phyloP scores from a whole-genome alignment of 306 rosid species.

The Ormosia emarginata region DNA sequence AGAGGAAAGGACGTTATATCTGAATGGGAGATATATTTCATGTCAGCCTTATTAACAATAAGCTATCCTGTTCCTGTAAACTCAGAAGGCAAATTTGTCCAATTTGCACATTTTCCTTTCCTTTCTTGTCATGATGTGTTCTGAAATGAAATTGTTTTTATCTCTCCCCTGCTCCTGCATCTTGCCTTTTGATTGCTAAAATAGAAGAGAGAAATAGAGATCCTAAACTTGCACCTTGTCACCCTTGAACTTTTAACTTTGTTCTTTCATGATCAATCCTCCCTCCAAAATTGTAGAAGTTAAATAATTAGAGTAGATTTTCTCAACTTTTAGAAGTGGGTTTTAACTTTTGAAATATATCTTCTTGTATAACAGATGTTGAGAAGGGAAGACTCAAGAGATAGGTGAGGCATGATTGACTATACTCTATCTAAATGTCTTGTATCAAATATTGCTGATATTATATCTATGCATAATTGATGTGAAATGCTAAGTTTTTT shows the following conservation, averaged over 20 bases:
- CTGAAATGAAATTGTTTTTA: neutral
- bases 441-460: neutral
- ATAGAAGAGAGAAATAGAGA: neutral
- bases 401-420: neutral
- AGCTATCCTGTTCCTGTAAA: neutral
- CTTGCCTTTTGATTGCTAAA: conserved; percentile 17
- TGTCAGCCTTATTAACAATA: neutral
- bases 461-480: neutral
- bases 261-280: neutral
- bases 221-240: neutral
- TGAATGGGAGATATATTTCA: neutral
- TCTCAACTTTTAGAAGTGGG: neutral
- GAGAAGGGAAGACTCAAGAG: neutral
- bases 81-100: neutral
- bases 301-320: neutral
- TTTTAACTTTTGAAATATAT: neutral
- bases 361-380: neutral
- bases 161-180: neutral
- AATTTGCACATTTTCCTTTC: neutral
- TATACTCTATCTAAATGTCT: neutral
- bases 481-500: neutral
- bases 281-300: neutral
- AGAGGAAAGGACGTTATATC: neutral
- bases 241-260: neutral
- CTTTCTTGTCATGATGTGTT: conserved; percentile 8